phyloP scores from a whole-genome alignment of 257 asterid genomes.

The Ophiorrhiza pumila region DNA sequence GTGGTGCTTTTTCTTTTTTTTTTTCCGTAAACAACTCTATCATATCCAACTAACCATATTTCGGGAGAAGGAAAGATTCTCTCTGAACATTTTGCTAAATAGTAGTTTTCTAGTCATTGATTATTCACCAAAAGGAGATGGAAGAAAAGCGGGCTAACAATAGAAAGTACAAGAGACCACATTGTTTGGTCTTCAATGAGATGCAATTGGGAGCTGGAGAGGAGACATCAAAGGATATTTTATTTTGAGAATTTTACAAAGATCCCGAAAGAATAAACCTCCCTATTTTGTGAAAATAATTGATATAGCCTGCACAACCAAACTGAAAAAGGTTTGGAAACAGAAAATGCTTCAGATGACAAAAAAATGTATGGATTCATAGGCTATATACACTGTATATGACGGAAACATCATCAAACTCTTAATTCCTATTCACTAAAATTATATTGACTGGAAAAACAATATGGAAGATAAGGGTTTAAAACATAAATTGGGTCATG shows the following conservation, averaged over 20 bases:
- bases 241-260: not conserved
- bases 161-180: not conserved
- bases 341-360: not conserved
- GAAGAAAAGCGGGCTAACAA: not conserved
- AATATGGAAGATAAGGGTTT: not conserved
- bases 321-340: not conserved
- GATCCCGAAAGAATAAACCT: no score
- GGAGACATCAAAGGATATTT: not conserved
- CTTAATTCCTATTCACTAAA: not conserved
- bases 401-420: not conserved
- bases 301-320: not conserved
- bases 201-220: not conserved
- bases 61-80: not conserved
- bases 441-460: not conserved
- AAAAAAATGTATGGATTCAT: not conserved
- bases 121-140: not conserved
- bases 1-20: not conserved
- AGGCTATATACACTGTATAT: not conserved
- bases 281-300: no score
- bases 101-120: not conserved
- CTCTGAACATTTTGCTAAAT: not conserved
- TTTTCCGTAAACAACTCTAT: no score
- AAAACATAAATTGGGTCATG: not conserved
- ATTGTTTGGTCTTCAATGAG: not conserved
- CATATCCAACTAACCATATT: no score